Conservation (phyloP, 345 rosid species). For the Euphorbia peplus region DNA sequence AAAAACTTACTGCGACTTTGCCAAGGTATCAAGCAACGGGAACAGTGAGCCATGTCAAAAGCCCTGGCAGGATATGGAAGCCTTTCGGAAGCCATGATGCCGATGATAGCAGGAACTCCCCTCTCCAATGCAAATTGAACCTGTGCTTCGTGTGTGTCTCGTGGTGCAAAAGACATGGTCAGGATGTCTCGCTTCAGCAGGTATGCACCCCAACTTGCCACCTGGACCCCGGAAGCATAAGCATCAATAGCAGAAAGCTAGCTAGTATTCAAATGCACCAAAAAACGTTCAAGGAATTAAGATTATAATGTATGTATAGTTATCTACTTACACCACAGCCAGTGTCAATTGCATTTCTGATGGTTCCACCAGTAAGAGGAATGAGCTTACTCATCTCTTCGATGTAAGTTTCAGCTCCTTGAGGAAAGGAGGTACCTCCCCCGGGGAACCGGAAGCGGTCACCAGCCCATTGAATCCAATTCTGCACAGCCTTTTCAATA, state of each 20-base stretch:
- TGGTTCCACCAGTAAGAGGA: conserved; percentile 66
- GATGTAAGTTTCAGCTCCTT: conserved; percentile 93
- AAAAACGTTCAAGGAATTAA: conserved; percentile 3
- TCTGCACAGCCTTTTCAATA: conserved; percentile 94
- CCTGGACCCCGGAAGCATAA: conserved; percentile 36
- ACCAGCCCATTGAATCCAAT: conserved; percentile 94
- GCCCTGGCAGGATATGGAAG: conserved; percentile 96
- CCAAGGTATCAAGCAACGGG: conserved; percentile 98
- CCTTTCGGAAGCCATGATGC: conserved; percentile 75
- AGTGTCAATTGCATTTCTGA: conserved; percentile 90
- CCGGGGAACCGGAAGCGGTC: conserved; percentile 93
- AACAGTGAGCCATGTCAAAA: conserved; percentile 95
- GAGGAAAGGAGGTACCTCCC: conserved; percentile 94
- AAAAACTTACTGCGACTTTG: conserved; percentile 42
- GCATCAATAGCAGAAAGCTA: neutral
- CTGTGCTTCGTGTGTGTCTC: conserved; percentile 98
- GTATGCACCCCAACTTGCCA: conserved; percentile 97
- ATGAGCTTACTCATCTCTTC: conserved; percentile 74
- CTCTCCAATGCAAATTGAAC: conserved; percentile 95
- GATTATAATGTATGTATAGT: neutral
- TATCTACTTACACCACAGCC: conserved; percentile 85
- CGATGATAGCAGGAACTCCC: conserved; percentile 95
- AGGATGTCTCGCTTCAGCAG: conserved; percentile 74
- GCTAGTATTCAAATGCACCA: neutral
- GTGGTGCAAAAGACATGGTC: conserved; percentile 88